phyloP scores from a whole-genome alignment of 176 grass and related monocot genomes.

The Microstegium vimineum region DNA sequence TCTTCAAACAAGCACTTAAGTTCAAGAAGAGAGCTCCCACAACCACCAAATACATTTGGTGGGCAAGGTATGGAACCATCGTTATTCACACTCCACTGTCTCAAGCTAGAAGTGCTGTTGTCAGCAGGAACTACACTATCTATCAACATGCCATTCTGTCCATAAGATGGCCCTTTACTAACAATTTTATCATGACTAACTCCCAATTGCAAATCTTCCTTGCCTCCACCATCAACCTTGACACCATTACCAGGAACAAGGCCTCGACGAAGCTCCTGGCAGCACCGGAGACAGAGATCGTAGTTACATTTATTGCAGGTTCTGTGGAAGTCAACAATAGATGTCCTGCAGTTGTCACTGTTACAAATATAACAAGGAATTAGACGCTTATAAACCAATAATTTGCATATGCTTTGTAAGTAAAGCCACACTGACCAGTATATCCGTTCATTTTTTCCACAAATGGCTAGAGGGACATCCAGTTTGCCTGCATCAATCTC shows the following conservation, averaged over 20 bases:
- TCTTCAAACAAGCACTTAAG: constrained; percentile 56
- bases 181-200: background rate
- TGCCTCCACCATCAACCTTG: background rate
- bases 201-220: constrained; percentile 1
- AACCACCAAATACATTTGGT: constrained; percentile 54
- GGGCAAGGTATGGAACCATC: constrained; percentile 82
- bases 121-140: background rate
- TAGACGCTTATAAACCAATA: constrained; percentile 15
- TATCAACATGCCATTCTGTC: background rate
- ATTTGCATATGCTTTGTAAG: background rate
- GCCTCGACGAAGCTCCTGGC: constrained; percentile 52
- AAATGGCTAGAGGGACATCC: constrained; percentile 27
- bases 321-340: constrained; percentile 79
- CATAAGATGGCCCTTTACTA: background rate
- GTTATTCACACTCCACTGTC: constrained; percentile 35
- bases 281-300: constrained; percentile 71
- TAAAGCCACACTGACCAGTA: constrained; percentile 58
- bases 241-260: constrained; percentile 3
- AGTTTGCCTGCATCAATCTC: constrained; percentile 31
- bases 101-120: background rate
- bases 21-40: constrained; percentile 51
- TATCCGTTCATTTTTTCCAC: constrained; percentile 38
- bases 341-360: constrained; percentile 76
- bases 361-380: background rate
- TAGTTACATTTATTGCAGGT: constrained; percentile 60